Evolutionary conservation across 139 green algal genomes (phyloP).

Genomic region (Tetraselmis striata): DNA sequence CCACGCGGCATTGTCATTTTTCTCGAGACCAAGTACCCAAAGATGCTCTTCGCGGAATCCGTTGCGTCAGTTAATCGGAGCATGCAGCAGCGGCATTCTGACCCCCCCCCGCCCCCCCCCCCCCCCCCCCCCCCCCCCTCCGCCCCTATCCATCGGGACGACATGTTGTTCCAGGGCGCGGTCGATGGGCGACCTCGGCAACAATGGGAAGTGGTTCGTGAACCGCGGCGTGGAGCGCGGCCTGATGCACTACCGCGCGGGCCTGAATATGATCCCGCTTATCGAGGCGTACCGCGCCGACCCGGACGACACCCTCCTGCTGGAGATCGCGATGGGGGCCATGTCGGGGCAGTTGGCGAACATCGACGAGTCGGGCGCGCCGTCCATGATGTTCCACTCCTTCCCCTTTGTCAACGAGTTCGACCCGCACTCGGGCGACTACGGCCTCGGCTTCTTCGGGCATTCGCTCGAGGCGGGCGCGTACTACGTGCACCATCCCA

Average conservation of each 20-base stretch:
- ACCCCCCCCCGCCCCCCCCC: too few species aligned
- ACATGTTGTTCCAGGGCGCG: too few species aligned
- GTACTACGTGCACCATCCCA: not conserved
- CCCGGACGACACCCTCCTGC: conserved; percentile 1
- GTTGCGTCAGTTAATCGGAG: too few species aligned
- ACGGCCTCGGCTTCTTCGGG: conserved; percentile 11
- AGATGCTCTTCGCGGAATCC: too few species aligned
- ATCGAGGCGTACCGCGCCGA: conserved; percentile 1
- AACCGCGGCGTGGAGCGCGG: not conserved
- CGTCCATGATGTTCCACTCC: conserved; percentile 11
- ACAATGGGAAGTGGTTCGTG: conserved; percentile 10
- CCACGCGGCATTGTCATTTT: too few species aligned
- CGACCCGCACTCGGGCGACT: conserved; percentile 8
- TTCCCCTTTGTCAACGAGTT: conserved; percentile 5
- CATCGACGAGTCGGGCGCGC: conserved; percentile 8
- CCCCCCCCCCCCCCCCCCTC: too few species aligned
- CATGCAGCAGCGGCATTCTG: too few species aligned
- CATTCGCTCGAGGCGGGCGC: not conserved
- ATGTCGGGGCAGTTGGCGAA: not conserved
- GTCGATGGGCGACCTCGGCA: not conserved
- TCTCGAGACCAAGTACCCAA: too few species aligned
- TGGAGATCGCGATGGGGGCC: conserved; percentile 3
- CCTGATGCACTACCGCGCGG: conserved; percentile 5
- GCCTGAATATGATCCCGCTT: conserved; percentile 1
- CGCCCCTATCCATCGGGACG: too few species aligned